These are phyloP conservation scores for Arabidopsis arenosa DNA, from an alignment of 345 rosid genomes.

Conservation along the genomic window DNA sequence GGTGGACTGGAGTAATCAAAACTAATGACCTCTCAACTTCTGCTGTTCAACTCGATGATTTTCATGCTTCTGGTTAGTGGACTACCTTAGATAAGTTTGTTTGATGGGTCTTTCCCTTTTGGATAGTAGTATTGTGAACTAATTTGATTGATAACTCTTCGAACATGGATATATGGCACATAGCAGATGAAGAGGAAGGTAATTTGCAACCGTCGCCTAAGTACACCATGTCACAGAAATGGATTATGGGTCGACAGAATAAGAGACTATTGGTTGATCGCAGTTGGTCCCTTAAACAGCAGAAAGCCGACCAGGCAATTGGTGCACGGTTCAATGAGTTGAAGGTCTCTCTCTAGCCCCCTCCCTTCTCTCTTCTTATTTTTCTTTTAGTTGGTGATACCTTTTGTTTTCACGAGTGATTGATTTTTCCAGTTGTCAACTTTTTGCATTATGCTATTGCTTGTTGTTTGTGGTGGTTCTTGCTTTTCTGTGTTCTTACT, in stretches of 20 bases:
- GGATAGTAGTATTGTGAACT: conserved; percentile 16
- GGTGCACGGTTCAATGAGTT: conserved; percentile 63
- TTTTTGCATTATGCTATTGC: conserved; percentile 10
- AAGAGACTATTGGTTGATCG: conserved; percentile 59
- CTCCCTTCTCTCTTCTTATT: not conserved
- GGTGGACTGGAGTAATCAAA: conserved; percentile 55
- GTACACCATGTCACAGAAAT: conserved; percentile 83
- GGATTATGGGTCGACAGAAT: conserved; percentile 76
- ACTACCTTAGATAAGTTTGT: conserved; percentile 10
- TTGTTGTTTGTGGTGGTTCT: conserved; percentile 12
- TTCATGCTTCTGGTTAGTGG: conserved; percentile 23
- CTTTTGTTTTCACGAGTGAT: not conserved
- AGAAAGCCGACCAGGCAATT: conserved; percentile 70
- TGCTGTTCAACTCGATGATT: conserved; percentile 47
- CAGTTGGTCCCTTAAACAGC: conserved; percentile 67
- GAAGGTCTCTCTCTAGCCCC: conserved; percentile 56
- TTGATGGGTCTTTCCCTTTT: conserved; percentile 25
- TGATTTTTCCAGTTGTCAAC: conserved; percentile 5
- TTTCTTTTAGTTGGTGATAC: conserved; percentile 10
- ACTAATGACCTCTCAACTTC: conserved; percentile 48
- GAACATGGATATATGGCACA: conserved; percentile 39
- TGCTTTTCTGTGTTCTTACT: conserved; percentile 1
- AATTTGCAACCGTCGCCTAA: conserved; percentile 59
- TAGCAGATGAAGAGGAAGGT: conserved; percentile 62
- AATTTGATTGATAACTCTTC: conserved; percentile 35